Conservation (phyloP, 768 basidiomycete genomes). For the Chlorophyllum brunneum region DNA sequence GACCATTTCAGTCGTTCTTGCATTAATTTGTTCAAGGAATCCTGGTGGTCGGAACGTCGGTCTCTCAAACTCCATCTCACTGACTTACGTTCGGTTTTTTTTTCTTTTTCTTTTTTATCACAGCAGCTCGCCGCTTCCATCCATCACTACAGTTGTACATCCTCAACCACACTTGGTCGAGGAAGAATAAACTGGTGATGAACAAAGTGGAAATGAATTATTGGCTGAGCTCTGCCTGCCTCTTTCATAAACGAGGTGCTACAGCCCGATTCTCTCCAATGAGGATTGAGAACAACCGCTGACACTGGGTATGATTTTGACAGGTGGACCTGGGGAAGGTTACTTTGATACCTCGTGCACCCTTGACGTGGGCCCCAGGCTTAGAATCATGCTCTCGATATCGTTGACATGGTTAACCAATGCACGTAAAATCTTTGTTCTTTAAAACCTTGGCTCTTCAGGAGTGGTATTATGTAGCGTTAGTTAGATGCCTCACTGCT, state of each 20-base stretch:
- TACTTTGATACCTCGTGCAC: background rate
- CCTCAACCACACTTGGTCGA: background rate
- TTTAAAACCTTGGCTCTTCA: no score
- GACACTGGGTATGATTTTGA: background rate
- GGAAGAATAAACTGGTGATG: background rate
- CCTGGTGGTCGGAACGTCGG: background rate
- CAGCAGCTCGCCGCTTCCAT: background rate
- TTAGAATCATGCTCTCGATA: background rate
- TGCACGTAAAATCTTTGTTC: background rate
- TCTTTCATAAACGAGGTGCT: background rate
- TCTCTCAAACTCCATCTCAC: no score
- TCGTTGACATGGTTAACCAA: background rate
- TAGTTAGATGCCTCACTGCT: no score
- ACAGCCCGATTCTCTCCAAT: background rate
- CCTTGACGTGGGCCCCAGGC: constrained; percentile 4
- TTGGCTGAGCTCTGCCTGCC: background rate
- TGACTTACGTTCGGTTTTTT: no score
- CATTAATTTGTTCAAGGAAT: constrained; percentile 1
- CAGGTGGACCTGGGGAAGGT: constrained; percentile 1
- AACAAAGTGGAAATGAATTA: background rate
- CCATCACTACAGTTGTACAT: background rate
- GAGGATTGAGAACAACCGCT: background rate
- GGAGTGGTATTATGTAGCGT: no score
- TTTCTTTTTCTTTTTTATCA: no score
- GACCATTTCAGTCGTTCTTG: constrained; percentile 4